Conservation (phyloP, 768 basidiomycete species). For the Steccherinum ochraceum region DNA sequence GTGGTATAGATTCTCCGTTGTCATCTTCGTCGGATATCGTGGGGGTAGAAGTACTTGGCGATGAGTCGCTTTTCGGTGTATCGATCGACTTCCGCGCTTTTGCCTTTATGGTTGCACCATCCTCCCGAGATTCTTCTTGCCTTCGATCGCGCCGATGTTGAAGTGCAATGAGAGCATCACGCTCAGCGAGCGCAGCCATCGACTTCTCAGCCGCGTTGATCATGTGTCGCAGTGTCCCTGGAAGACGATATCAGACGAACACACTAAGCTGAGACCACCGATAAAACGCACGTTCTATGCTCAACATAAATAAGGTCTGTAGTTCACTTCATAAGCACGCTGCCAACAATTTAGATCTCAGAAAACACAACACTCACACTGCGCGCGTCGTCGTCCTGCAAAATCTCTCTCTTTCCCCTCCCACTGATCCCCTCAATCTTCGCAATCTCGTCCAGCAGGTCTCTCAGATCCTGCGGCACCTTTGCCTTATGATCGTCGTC, state of each 20-base stretch:
- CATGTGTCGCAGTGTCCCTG: slow-evolving; percentile 29
- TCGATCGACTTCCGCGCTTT: too few species aligned
- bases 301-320: slow-evolving; percentile 39
- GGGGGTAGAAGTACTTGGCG: too few species aligned
- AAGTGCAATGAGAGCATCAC: slow-evolving; percentile 18
- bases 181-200: slow-evolving; percentile 23
- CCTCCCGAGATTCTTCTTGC: neutral
- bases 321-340: neutral
- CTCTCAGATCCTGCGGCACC: slow-evolving; percentile 23
- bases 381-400: slow-evolving; percentile 36
- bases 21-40: too few species aligned
- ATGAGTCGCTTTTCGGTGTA: too few species aligned
- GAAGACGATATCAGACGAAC: neutral
- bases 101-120: too few species aligned
- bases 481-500: slow-evolving; percentile 7
- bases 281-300: slow-evolving; percentile 36
- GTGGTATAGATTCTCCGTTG: too few species aligned
- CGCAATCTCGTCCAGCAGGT: slow-evolving; percentile 36
- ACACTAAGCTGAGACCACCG: neutral
- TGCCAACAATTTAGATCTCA: neutral
- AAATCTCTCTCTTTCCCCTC: slow-evolving; percentile 31
- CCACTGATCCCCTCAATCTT: slow-evolving; percentile 26
- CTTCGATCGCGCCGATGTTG: slow-evolving; percentile 1
- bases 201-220: slow-evolving; percentile 29
- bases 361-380: slow-evolving; percentile 26